Base-by-base conservation (phyloP, 805 yeast genomes). In the Huiozyma naganishii region DNA sequence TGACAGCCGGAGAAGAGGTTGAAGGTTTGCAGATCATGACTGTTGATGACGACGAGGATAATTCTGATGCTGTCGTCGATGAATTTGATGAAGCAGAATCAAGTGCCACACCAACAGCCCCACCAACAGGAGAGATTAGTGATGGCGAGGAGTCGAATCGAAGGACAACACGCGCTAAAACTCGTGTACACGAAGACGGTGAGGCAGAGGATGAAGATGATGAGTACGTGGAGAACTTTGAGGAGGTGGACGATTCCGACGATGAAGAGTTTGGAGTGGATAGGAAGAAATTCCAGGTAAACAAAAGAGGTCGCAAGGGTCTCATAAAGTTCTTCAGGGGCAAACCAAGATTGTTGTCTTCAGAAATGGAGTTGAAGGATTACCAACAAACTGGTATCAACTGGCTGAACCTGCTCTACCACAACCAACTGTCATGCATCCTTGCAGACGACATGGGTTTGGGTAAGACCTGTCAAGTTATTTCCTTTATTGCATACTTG, bases 361-460 rank as follows among this genome's bases (percentile, higher is more conserved):
- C 68, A 0, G 83, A 76, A 17, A 70, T 86, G 12, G 75, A 74
- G 35, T 69, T 92, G 53, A 92, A 90, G 56, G 80, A 77, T 56
- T 92, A 92, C 62, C 99, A 92, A 67, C 92, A 88, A 53, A 95
- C 89, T n/a, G 99, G 99, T 39, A 67, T 92, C 42, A 92, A 92
- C 61, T 92, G 99, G 99, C 69, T 92, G 43, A 73, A 80, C 48
- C 62, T 90, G 43, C 69, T 92, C 29, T 92, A 90, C 61, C 77
- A 76, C 46, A 78, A 83, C 57, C 73, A 78, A 12, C 70, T 92
- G 45, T 87, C 96, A 6, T 89, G 98, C 66, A 92, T 92, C 45
- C 69, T 92, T 40, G 99, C 98, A 0, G 99, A 92, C 66, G 99
- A 92, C 61, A 92, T 92, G 99, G 99, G 95, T 5, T 70, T 92